Evolutionary conservation across 2,329 filamentous ascomycete species (phyloP).

Genomic region (Neonectria punicea): DNA sequence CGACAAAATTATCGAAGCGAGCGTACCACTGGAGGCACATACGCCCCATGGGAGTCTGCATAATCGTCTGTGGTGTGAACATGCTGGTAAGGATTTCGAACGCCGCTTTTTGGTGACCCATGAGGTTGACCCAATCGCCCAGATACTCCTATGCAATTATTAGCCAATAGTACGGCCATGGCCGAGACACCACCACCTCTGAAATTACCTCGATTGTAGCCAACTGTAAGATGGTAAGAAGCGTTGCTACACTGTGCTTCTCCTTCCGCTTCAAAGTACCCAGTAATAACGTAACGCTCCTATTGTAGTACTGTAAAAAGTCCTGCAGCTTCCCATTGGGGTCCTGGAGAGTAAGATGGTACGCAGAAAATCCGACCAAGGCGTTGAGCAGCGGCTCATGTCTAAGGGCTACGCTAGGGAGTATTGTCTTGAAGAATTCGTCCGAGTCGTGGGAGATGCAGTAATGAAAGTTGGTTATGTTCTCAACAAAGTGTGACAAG

Average conservation of each 20-base stretch:
- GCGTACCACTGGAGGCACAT: slow-evolving; percentile 89
- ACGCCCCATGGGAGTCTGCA: slow-evolving; percentile 75
- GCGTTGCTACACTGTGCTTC: slow-evolving; percentile 75
- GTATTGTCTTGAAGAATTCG: slow-evolving; percentile 77
- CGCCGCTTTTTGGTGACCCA: slow-evolving; percentile 92
- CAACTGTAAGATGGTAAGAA: slow-evolving; percentile 89
- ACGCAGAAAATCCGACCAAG: slow-evolving; percentile 87
- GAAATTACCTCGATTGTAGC: slow-evolving; percentile 85
- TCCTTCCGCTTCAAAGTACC: slow-evolving; percentile 76
- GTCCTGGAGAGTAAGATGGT: slow-evolving; percentile 79
- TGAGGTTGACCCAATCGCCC: slow-evolving; percentile 93
- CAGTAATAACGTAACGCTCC: slow-evolving; percentile 81
- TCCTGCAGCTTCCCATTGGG: slow-evolving; percentile 79
- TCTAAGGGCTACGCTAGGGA: slow-evolving; percentile 77
- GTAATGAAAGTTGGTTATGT: slow-evolving; percentile 86
- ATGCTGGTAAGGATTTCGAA: slow-evolving; percentile 81
- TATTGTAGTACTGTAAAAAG: slow-evolving; percentile 92
- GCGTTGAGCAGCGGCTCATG: slow-evolving; percentile 87
- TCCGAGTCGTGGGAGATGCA: slow-evolving; percentile 76
- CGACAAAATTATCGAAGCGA: slow-evolving; percentile 86
- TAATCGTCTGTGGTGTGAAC: slow-evolving; percentile 79
- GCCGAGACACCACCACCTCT: background rate
- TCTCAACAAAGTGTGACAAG: slow-evolving; percentile 79
- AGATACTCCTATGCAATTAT: slow-evolving; percentile 77
- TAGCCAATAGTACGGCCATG: background rate